Conservation (phyloP, 805 yeast genomes). For the Ogataea naganishii region DNA sequence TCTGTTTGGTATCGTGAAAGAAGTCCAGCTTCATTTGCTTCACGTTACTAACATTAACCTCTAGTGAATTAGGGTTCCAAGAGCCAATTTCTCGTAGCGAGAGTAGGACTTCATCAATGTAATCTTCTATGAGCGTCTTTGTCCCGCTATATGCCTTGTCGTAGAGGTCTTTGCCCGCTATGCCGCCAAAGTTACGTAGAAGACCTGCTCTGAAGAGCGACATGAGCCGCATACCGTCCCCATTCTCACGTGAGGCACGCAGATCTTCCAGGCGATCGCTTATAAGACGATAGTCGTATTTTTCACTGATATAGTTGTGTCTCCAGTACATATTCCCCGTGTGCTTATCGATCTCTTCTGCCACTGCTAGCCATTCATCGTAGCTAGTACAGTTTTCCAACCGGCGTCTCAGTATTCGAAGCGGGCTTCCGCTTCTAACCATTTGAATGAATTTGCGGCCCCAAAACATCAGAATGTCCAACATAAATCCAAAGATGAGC, state of each 20-base stretch:
- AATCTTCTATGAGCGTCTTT: conserved; percentile 79
- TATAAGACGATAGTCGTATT: conserved; percentile 79
- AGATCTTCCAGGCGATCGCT: conserved; percentile 62
- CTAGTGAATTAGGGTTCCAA: conserved; percentile 14
- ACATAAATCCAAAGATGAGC: conserved; percentile 24
- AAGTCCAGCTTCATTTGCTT: conserved; percentile 60
- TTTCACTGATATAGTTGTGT: conserved; percentile 69
- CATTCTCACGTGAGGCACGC: conserved; percentile 48
- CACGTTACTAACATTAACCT: conserved; percentile 29
- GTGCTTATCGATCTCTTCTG: conserved; percentile 38
- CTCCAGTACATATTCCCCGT: conserved; percentile 62
- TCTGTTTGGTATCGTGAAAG: conserved; percentile 79
- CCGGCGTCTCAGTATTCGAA: conserved; percentile 16
- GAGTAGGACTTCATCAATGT: conserved; percentile 64
- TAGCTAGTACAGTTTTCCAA: conserved; percentile 43
- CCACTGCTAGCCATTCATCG: conserved; percentile 61
- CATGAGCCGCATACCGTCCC: conserved; percentile 51
- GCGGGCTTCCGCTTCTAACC: conserved; percentile 31
- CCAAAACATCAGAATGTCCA: conserved; percentile 42
- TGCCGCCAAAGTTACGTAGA: conserved; percentile 86
- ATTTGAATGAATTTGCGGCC: conserved; percentile 26
- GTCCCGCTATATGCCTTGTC: conserved; percentile 84
- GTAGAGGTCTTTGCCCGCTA: conserved; percentile 69
- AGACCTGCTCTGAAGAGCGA: conserved; percentile 74
- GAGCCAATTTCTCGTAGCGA: conserved; percentile 37